Percentiles rank a stretch among this genome's conserved stretches.
These are phyloP conservation scores for Penicillium sp. DNA, from an alignment of 2,329 filamentous ascomycete species.

Conservation along the genomic window DNA sequence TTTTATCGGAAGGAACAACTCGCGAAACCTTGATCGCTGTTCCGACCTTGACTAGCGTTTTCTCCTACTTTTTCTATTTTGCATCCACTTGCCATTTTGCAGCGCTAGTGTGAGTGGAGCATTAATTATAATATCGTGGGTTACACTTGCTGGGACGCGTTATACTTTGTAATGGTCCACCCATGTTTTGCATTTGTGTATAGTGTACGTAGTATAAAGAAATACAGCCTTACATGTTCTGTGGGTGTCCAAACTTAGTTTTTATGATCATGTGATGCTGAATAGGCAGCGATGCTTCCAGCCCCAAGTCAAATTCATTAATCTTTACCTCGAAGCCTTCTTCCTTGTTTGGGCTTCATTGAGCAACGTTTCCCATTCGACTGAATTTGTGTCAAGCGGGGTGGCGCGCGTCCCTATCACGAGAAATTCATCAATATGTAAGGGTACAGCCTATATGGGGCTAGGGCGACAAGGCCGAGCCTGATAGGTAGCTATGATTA, in stretches of 20 bases:
- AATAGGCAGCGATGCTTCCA: not conserved
- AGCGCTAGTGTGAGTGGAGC: not conserved
- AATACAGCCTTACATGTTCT: not conserved
- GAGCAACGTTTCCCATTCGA: not conserved
- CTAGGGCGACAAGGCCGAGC: not conserved
- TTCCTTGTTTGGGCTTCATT: not conserved
- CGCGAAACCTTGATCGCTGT: conserved; percentile 23
- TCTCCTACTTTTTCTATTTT: not conserved
- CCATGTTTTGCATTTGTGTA: not conserved
- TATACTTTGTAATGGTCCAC: not conserved
- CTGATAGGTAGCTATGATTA: not conserved
- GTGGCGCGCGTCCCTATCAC: not conserved
- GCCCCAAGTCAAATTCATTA: not conserved
- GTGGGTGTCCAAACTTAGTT: not conserved
- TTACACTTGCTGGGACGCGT: not conserved
- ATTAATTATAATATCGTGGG: not conserved
- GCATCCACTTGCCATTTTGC: not conserved
- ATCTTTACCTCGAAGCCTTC: not conserved
- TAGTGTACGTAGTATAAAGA: not conserved
- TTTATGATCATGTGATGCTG: not conserved
- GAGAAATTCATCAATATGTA: not conserved
- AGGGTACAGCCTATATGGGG: not conserved
- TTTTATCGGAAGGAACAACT: conserved; percentile 42
- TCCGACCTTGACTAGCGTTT: conserved; percentile 3
- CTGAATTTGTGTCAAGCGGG: not conserved